Evolutionary conservation across 2,329 filamentous ascomycete species (phyloP).

Genomic region (Xylariaceae sp.): DNA sequence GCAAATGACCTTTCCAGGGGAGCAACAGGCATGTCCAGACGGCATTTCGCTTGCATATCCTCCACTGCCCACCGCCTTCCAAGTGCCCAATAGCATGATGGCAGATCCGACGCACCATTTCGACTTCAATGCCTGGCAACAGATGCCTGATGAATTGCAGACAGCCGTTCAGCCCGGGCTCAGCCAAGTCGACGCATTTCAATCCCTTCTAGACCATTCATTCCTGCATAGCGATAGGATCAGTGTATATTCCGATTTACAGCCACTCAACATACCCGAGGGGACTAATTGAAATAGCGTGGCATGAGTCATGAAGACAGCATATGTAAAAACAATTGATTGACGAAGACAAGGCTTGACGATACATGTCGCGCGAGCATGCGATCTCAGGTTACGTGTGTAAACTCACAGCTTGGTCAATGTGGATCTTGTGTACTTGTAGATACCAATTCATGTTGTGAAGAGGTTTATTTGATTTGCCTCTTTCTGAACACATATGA

Average conservation of each 20-base stretch:
- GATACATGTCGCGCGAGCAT: no score
- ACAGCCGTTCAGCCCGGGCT: neutral
- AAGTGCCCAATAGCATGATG: neutral
- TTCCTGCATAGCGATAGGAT: slow-evolving; percentile 16
- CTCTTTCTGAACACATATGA: no score
- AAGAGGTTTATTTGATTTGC: no score
- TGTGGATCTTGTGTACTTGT: no score
- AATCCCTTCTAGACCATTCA: slow-evolving; percentile 8
- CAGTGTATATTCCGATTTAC: slow-evolving; percentile 15
- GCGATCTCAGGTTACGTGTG: no score
- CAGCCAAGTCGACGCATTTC: slow-evolving; percentile 8
- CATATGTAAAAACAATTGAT: no score
- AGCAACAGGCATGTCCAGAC: slow-evolving; percentile 11
- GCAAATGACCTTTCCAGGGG: neutral
- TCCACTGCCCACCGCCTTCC: slow-evolving; percentile 15
- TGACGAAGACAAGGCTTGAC: no score
- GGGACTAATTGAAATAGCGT: no score
- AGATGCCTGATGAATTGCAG: neutral
- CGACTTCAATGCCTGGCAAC: neutral
- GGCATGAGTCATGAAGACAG: no score
- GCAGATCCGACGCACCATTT: neutral
- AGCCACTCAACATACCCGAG: no score
- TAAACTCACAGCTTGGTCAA: no score
- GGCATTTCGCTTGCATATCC: slow-evolving; percentile 18
- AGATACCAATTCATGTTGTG: no score